A percentile compares a stretch with the other conserved stretches of the same genome.
Conservation (phyloP, 441 rosid genomes). For the Corymbia calophylla region DNA sequence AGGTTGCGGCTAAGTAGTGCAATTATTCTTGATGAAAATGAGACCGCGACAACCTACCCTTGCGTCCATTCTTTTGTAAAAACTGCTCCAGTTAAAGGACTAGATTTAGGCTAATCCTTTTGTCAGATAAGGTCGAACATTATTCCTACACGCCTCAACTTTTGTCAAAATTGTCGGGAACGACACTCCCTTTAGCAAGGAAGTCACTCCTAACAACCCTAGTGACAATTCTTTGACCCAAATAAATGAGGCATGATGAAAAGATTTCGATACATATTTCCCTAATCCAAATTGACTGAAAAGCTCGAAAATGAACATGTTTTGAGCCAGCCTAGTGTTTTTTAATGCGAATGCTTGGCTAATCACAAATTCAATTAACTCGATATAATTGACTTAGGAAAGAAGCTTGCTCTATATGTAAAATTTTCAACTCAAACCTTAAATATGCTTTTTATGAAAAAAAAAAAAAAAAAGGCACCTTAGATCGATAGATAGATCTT, state of each 20-base stretch:
- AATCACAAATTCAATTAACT: not conserved
- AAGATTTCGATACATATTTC: not conserved
- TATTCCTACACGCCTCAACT: not conserved
- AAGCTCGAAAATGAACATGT: not conserved
- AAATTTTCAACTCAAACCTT: not conserved
- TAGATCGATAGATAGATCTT: not conserved
- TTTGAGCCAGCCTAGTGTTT: not conserved
- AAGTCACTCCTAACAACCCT: not conserved
- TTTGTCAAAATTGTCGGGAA: not conserved
- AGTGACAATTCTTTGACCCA: not conserved
- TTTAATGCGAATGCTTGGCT: not conserved
- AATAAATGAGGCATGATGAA: not conserved
- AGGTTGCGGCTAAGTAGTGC: not conserved
- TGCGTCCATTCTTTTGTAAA: not conserved
- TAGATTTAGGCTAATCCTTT: not conserved
- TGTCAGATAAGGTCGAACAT: not conserved
- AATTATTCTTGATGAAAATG: not conserved
- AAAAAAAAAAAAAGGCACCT: not conserved
- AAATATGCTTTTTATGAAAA: not conserved
- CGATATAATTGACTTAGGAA: not conserved
- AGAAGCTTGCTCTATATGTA: not conserved
- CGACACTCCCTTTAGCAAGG: not conserved
- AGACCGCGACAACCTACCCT: not conserved
- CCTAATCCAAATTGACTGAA: not conserved
- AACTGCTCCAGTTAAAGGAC: not conserved